Evolutionary conservation across 345 rosid genomes (phyloP).

Genomic region (Raphanus sativus): DNA sequence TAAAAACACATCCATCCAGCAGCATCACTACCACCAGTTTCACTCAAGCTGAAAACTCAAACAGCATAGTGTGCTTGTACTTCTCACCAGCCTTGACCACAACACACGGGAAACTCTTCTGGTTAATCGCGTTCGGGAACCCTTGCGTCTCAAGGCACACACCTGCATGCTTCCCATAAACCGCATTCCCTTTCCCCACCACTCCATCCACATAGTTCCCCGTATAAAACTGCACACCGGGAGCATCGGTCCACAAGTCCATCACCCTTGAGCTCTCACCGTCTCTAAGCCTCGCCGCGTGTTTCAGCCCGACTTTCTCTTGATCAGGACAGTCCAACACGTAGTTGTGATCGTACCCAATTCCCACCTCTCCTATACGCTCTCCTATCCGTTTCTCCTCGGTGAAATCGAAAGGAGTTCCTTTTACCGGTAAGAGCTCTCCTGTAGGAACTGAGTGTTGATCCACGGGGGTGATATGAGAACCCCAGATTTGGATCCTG

Average conservation of each 20-base stretch:
- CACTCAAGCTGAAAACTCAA: constrained; percentile 66
- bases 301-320: constrained; percentile 66
- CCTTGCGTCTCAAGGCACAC: constrained; percentile 94
- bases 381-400: constrained; percentile 65
- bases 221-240: constrained; percentile 87
- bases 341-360: constrained; percentile 91
- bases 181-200: constrained; percentile 73
- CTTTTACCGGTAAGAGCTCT: constrained; percentile 69
- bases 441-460: constrained; percentile 78
- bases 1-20: neutral
- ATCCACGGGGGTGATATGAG: constrained; percentile 85
- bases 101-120: constrained; percentile 72
- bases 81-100: constrained; percentile 80
- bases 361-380: constrained; percentile 69
- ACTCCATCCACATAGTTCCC: constrained; percentile 80
- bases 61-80: constrained; percentile 77
- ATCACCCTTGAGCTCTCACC: constrained; percentile 67
- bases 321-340: constrained; percentile 64
- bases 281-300: constrained; percentile 65
- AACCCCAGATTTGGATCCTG: constrained; percentile 70
- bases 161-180: constrained; percentile 75
- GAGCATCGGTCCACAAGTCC: constrained; percentile 80
- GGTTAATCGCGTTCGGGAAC: constrained; percentile 83
- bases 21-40: constrained; percentile 2
- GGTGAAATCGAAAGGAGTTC: constrained; percentile 85